These are phyloP conservation scores for Tarenaya hassleriana DNA, from an alignment of 345 rosid species.

Conservation along the genomic window DNA sequence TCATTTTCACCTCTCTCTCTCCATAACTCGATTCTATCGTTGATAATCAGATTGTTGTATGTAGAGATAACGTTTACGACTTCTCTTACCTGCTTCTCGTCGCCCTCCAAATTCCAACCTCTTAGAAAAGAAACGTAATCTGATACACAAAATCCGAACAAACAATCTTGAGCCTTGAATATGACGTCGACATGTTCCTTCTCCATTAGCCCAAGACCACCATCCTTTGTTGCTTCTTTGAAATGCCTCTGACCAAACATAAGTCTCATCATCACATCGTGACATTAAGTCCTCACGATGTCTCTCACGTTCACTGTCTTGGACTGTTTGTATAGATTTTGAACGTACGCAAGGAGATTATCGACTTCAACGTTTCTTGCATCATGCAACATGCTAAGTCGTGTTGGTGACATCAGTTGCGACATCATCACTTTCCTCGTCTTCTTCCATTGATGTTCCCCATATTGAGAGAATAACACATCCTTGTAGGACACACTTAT, in stretches of 20 bases:
- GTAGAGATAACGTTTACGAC: conserved; percentile 14
- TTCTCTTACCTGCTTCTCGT: conserved; percentile 24
- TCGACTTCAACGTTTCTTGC: conserved; percentile 43
- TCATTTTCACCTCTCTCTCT: conserved; percentile 21
- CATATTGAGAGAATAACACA: conserved; percentile 14
- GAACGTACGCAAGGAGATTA: conserved; percentile 34
- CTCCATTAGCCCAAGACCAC: conserved; percentile 18
- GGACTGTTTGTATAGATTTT: conserved; percentile 30
- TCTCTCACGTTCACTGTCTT: too few relatives aligned
- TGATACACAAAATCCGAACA: conserved; percentile 5
- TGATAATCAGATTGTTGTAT: conserved; percentile 36
- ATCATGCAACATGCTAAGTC: conserved; percentile 23
- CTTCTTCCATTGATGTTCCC: conserved; percentile 40
- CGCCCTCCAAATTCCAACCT: conserved; percentile 38
- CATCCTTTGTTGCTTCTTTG: conserved; percentile 12
- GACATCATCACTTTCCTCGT: conserved; percentile 34
- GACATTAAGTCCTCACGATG: conserved; percentile 23
- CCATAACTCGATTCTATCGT: conserved; percentile 28
- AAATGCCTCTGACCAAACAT: conserved; percentile 23
- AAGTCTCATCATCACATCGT: conserved; percentile 26
- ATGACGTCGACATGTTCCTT: conserved; percentile 23
- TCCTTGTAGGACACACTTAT: conserved; percentile 21
- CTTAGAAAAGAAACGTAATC: conserved; percentile 20
- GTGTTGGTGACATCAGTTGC: conserved; percentile 21
- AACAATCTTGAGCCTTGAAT: conserved; percentile 17